Conservation (phyloP, 2,329 filamentous ascomycete genomes). For the Leptographium lundbergii region DNA sequence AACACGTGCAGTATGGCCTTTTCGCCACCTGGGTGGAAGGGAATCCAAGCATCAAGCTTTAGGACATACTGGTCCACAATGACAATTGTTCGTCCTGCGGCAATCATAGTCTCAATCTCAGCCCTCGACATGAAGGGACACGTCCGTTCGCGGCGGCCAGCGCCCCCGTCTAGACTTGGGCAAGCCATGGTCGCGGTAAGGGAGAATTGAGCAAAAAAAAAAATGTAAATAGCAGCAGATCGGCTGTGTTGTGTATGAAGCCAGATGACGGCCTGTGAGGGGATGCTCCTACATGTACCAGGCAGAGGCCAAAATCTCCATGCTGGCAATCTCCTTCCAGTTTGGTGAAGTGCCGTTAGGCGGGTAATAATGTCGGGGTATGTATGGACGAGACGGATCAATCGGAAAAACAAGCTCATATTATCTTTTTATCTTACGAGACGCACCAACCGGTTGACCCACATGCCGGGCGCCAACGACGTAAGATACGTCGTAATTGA, state of each 20-base stretch:
- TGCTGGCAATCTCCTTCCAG: neutral
- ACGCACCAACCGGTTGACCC: no score
- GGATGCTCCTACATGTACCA: neutral
- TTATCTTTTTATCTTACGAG: no score
- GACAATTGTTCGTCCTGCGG: slow-evolving; percentile 65
- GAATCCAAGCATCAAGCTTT: slow-evolving; percentile 79
- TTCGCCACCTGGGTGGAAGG: slow-evolving; percentile 83
- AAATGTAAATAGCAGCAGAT: neutral
- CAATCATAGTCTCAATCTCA: slow-evolving; percentile 71
- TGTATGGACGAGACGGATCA: neutral
- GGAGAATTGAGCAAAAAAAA: neutral
- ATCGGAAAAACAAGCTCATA: neutral
- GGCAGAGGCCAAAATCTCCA: neutral
- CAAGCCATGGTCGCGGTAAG: neutral
- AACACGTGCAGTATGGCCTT: slow-evolving; percentile 90
- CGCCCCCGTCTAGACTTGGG: neutral
- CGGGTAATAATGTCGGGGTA: neutral
- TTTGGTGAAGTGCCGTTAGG: neutral
- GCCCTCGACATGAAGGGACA: slow-evolving; percentile 29
- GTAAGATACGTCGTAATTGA: no score
- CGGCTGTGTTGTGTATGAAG: neutral
- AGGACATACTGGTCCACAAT: slow-evolving; percentile 72
- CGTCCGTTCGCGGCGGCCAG: neutral
- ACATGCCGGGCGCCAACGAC: no score
- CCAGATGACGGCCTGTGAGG: neutral